A percentile compares a stretch with the other conserved stretches of the same genome.
phyloP scores from a whole-genome alignment of 169 alveolate genomes.

The Babesia ovata region DNA sequence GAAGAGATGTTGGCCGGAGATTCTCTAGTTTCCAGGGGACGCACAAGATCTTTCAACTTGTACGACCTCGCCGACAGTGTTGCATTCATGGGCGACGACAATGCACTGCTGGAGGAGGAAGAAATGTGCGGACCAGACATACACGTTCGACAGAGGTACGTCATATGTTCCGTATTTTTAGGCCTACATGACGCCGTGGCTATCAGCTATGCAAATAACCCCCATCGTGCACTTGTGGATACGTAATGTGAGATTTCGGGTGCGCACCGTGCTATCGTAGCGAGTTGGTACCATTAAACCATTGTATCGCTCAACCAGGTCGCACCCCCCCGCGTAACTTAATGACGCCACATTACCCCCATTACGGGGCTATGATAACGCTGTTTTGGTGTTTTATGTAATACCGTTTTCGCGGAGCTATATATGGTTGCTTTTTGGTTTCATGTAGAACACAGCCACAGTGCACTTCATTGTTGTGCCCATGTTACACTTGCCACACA shows the following conservation, averaged over 20 bases:
- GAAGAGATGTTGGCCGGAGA: conserved; percentile 54
- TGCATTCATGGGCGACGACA: conserved; percentile 55
- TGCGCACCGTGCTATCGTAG: not conserved
- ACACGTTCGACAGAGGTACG: conserved; percentile 30
- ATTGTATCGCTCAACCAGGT: too few relatives aligned
- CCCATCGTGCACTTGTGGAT: not conserved
- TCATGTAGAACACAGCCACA: not conserved
- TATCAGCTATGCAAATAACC: too few relatives aligned
- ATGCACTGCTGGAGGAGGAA: conserved; percentile 48
- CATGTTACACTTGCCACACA: not conserved
- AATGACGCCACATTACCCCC: too few relatives aligned
- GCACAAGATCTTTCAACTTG: conserved; percentile 31
- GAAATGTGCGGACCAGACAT: conserved; percentile 21
- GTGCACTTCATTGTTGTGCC: not conserved
- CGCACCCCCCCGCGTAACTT: too few relatives aligned
- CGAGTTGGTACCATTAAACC: too few relatives aligned
- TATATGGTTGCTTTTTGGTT: too few relatives aligned
- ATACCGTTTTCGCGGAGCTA: too few relatives aligned
- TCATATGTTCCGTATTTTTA: not conserved
- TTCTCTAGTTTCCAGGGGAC: conserved; percentile 26
- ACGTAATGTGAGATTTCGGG: not conserved
- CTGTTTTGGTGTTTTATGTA: too few relatives aligned
- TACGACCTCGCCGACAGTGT: conserved; percentile 65
- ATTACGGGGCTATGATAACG: too few relatives aligned
- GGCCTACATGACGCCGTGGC: too few relatives aligned